phyloP scores from a whole-genome alignment of 1,284 basidiomycete species.

The Serendipita sp. region DNA sequence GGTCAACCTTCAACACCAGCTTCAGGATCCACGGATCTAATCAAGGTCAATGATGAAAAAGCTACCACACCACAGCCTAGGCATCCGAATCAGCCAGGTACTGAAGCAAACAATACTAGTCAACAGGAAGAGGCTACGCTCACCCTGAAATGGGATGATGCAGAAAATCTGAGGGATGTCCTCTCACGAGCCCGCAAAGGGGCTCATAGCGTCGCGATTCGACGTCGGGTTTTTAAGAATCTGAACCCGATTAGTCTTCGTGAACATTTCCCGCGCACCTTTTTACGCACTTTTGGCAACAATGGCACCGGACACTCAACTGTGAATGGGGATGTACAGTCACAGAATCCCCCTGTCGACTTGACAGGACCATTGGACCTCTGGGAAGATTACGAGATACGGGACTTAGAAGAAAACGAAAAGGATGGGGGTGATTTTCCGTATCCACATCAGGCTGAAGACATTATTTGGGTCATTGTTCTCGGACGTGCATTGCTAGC shows the following conservation, averaged over 20 bases:
- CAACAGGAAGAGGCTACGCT: background rate
- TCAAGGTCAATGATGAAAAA: no score
- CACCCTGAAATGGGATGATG: background rate
- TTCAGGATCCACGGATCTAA: no score
- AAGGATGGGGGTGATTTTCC: slow-evolving; percentile 5
- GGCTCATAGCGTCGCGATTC: background rate
- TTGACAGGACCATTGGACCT: background rate
- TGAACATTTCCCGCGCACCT: slow-evolving; percentile 56
- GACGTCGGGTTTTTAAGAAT: slow-evolving; percentile 16
- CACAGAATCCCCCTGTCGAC: background rate
- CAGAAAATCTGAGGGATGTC: background rate
- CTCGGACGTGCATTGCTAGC: slow-evolving; percentile 1
- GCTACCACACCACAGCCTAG: no score
- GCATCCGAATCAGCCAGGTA: no score
- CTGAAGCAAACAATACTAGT: no score
- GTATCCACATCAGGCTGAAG: background rate
- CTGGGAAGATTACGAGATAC: slow-evolving; percentile 3
- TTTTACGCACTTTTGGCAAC: slow-evolving; percentile 29
- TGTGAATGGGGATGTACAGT: background rate
- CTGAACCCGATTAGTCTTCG: slow-evolving; percentile 50
- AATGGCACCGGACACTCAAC: background rate
- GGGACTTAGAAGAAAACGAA: slow-evolving; percentile 1
- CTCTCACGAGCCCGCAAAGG: background rate
- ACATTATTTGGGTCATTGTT: slow-evolving; percentile 3
- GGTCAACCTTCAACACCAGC: no score